Percentiles rank a stretch among this genome's conserved stretches.
Conservation (phyloP, 768 basidiomycete species). For the Cubamyces sp. region DNA sequence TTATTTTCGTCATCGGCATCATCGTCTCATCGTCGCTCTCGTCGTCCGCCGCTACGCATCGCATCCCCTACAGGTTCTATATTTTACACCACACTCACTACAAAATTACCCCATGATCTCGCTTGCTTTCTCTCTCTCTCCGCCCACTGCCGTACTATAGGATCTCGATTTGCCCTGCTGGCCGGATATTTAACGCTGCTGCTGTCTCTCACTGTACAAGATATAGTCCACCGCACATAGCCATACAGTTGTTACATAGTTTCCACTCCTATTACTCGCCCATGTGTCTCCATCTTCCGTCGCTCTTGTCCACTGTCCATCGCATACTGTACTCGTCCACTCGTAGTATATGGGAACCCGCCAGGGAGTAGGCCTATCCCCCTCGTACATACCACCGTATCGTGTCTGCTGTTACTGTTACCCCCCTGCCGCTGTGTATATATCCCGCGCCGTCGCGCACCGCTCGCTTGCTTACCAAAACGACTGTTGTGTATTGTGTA, state of each 20-base stretch:
- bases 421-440: conserved; percentile 12
- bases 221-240: conserved; percentile 8
- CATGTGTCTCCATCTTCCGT: too few relatives aligned
- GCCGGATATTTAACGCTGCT: conserved; percentile 10
- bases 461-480: too few relatives aligned
- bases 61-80: conserved; percentile 2
- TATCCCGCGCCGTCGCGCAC: conserved; percentile 9
- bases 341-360: not conserved
- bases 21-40: not conserved
- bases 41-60: conserved; percentile 1
- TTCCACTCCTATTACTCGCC: too few relatives aligned
- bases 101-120: not conserved
- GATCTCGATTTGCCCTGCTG: not conserved
- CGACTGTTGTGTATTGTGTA: conserved; percentile 9
- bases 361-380: not conserved
- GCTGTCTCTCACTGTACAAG: conserved; percentile 2
- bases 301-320: too few relatives aligned
- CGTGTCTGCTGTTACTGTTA: not conserved
- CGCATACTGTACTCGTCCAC: too few relatives aligned
- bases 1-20: not conserved
- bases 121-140: not conserved
- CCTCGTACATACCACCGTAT: conserved; percentile 16
- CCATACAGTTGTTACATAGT: conserved; percentile 10
- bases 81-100: not conserved
- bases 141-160: not conserved